Evolutionary conservation across 257 asterid species (phyloP).

Genomic region (Forsythia suspensa): DNA sequence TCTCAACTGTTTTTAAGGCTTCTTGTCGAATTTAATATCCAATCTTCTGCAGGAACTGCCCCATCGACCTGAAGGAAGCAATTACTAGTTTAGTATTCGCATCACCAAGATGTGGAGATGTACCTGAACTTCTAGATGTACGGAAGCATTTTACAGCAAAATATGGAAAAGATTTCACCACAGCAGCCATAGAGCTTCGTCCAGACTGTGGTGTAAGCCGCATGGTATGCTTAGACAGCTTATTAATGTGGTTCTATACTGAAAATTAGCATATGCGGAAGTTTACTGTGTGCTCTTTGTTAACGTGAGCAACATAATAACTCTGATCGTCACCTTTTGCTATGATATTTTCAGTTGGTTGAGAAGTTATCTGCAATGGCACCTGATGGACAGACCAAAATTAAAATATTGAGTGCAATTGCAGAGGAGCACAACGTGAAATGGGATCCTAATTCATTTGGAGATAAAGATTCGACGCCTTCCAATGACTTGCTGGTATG

Average conservation of each 20-base stretch:
- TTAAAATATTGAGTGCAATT: conserved; percentile 57
- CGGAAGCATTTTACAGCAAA: conserved; percentile 76
- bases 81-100: conserved; percentile 82
- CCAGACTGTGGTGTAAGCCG: conserved; percentile 96
- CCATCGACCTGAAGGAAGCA: conserved; percentile 97
- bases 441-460: conserved; percentile 74
- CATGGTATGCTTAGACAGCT: conserved; percentile 53
- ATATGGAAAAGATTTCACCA: conserved; percentile 85
- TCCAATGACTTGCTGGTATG: conserved; percentile 62
- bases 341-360: conserved; percentile 57
- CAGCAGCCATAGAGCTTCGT: conserved; percentile 84
- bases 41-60: conserved; percentile 67
- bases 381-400: conserved; percentile 79
- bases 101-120: conserved; percentile 94
- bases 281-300: background rate
- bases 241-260: conserved; percentile 8
- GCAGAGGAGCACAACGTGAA: conserved; percentile 79
- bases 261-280: conserved; percentile 3
- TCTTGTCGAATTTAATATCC: conserved; percentile 17
- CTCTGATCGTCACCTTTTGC: conserved; percentile 24
- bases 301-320: conserved; percentile 15
- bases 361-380: conserved; percentile 87
- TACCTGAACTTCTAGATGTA: conserved; percentile 82
- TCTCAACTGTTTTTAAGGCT: conserved; percentile 7
- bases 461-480: conserved; percentile 41